A percentile compares a stretch with the other conserved stretches of the same genome.
Conservation (phyloP, 768 basidiomycete species). For the Boletus reticulatus region DNA sequence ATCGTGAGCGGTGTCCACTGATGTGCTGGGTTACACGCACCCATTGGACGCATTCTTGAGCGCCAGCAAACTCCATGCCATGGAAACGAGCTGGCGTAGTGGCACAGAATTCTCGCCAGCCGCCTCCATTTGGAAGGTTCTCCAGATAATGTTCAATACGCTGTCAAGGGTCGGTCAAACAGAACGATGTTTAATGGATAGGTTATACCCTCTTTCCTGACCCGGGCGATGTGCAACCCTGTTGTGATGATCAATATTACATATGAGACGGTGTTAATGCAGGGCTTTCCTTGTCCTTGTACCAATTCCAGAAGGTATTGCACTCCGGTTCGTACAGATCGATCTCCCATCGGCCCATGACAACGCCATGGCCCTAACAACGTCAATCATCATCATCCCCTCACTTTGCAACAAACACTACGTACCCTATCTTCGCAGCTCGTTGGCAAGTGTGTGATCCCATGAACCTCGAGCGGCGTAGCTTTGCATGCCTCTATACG, state of each 20-base stretch:
- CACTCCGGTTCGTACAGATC: slow-evolving; percentile 28
- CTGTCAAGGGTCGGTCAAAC: slow-evolving; percentile 12
- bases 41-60: slow-evolving; percentile 20
- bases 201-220: slow-evolving; percentile 26
- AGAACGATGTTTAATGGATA: neutral
- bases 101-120: slow-evolving; percentile 35
- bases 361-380: slow-evolving; percentile 10
- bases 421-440: slow-evolving; percentile 24
- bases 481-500: slow-evolving; percentile 25
- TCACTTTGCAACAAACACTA: neutral
- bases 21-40: slow-evolving; percentile 2
- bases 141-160: slow-evolving; percentile 30
- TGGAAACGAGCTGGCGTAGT: slow-evolving; percentile 30
- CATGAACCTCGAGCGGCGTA: slow-evolving; percentile 26
- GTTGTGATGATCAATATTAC: neutral
- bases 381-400: neutral
- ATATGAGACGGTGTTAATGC: neutral
- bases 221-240: slow-evolving; percentile 25
- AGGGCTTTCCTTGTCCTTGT: slow-evolving; percentile 29
- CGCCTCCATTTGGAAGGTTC: slow-evolving; percentile 23
- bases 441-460: slow-evolving; percentile 10
- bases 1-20: neutral
- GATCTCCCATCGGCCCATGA: slow-evolving; percentile 29
- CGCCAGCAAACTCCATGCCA: slow-evolving; percentile 24
- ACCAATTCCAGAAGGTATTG: slow-evolving; percentile 21